A percentile compares a stretch with the other conserved stretches of the same genome.
These are phyloP conservation scores for Fusarium protoensiforme DNA, from an alignment of 2,329 filamentous ascomycete genomes.

Conservation along the genomic window DNA sequence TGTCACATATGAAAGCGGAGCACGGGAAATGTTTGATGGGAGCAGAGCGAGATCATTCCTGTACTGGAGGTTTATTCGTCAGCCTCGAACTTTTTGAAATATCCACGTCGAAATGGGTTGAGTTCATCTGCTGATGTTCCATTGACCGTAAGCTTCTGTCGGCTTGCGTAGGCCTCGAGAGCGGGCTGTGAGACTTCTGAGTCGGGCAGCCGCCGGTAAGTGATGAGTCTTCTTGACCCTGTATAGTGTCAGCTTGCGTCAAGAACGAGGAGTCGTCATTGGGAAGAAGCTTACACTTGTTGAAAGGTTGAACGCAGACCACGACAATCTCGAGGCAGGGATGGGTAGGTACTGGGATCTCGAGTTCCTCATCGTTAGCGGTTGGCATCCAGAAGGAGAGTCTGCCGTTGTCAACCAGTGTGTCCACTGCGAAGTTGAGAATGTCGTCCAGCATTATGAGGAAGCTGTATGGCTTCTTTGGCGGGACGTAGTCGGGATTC, in stretches of 20 bases:
- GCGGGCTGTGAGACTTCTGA: conserved; percentile 60
- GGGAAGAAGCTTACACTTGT: conserved; percentile 74
- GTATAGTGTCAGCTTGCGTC: background rate
- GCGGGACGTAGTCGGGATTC: conserved; percentile 78
- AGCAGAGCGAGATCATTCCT: conserved; percentile 32
- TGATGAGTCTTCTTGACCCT: conserved; percentile 92
- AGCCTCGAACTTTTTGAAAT: conserved; percentile 66
- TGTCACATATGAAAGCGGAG: conserved; percentile 32
- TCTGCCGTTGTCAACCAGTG: conserved; percentile 81
- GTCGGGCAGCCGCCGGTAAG: conserved; percentile 79
- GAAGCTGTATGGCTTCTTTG: conserved; percentile 94
- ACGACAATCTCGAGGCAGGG: conserved; percentile 78
- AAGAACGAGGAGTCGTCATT: background rate
- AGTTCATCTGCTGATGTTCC: conserved; percentile 68
- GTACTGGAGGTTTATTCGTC: conserved; percentile 42
- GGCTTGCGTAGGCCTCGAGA: conserved; percentile 50
- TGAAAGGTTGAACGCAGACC: conserved; percentile 87
- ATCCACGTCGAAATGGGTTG: conserved; percentile 69
- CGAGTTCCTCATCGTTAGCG: conserved; percentile 80
- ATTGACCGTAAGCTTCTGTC: conserved; percentile 43
- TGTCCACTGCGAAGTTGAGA: conserved; percentile 80
- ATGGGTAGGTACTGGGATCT: conserved; percentile 81
- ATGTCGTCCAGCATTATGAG: conserved; percentile 91
- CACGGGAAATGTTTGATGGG: conserved; percentile 40
- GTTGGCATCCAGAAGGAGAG: conserved; percentile 98